These are phyloP conservation scores for Stagonosporopsis chrysanthemi DNA, from an alignment of 2,329 filamentous ascomycete genomes.

Conservation along the genomic window DNA sequence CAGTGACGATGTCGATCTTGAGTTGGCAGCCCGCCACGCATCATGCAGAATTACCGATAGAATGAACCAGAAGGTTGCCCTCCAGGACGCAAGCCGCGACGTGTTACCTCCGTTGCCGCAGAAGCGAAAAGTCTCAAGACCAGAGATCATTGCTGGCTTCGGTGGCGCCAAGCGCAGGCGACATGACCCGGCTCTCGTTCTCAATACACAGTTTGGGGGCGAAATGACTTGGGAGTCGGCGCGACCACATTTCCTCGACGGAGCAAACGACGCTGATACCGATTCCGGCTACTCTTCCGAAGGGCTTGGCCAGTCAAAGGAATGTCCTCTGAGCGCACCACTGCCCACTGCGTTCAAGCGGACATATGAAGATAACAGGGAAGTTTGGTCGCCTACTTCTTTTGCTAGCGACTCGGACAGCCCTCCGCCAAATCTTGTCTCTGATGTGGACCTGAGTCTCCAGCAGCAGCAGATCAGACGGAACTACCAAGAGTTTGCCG, in stretches of 20 bases:
- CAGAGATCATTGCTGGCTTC: not conserved
- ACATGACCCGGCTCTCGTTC: not conserved
- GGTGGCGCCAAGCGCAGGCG: slow-evolving; percentile 2
- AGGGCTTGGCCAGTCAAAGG: not conserved
- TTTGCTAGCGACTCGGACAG: not conserved
- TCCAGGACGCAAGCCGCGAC: not conserved
- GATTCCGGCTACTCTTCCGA: not conserved
- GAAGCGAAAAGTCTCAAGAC: slow-evolving; percentile 21
- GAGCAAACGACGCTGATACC: not conserved
- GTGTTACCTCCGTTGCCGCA: not conserved
- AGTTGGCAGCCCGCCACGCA: not conserved
- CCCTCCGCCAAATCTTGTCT: not conserved
- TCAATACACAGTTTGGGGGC: not conserved
- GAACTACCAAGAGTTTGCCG: slow-evolving; percentile 27
- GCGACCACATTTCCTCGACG: not conserved
- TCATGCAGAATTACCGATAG: not conserved
- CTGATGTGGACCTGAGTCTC: not conserved
- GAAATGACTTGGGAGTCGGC: not conserved
- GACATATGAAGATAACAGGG: not conserved
- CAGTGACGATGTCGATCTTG: not conserved
- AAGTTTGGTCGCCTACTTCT: not conserved
- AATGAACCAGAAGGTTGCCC: not conserved
- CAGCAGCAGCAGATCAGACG: slow-evolving; percentile 20
- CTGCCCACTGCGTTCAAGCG: not conserved
- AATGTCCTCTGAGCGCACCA: not conserved